Evolutionary conservation across 805 yeast species (phyloP).

Genomic region (Candida maris): DNA sequence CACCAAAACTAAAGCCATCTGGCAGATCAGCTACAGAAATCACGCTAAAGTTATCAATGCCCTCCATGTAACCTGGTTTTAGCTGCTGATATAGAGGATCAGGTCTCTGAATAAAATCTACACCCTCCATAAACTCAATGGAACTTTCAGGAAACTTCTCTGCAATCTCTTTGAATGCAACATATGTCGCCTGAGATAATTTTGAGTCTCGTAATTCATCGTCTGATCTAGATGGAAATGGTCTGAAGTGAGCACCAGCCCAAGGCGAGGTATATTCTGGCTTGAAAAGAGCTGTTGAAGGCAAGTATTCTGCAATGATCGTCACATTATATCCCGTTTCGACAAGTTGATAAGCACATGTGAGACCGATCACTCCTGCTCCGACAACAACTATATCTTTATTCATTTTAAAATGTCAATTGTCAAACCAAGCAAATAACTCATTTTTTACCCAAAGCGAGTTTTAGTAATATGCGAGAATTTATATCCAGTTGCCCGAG

Average conservation of each 20-base stretch:
- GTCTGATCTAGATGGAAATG: conserved; percentile 49
- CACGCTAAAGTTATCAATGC: conserved; percentile 34
- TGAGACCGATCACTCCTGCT: conserved; percentile 58
- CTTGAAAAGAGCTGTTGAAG: conserved; percentile 23
- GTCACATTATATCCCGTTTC: conserved; percentile 33
- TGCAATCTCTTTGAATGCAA: conserved; percentile 40
- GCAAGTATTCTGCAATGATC: conserved; percentile 46
- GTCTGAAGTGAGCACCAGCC: conserved; percentile 80
- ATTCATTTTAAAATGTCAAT: background rate
- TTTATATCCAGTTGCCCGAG: background rate
- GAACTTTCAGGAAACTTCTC: conserved; percentile 46
- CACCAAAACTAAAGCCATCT: conserved; percentile 41
- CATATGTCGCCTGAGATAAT: conserved; percentile 47
- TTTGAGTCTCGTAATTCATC: conserved; percentile 42
- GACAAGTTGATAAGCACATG: conserved; percentile 44
- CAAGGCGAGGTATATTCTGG: conserved; percentile 55
- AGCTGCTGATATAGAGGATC: conserved; percentile 33
- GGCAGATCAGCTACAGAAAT: conserved; percentile 31
- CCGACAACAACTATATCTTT: conserved; percentile 44
- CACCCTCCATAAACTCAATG: conserved; percentile 50
- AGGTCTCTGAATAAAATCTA: conserved; percentile 52
- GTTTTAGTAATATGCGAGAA: background rate
- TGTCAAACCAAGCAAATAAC: background rate
- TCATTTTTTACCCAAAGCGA: background rate
- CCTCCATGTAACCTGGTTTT: conserved; percentile 39